phyloP scores from a whole-genome alignment of 2,329 filamentous ascomycete species.

The Xylariaceae sp. region DNA sequence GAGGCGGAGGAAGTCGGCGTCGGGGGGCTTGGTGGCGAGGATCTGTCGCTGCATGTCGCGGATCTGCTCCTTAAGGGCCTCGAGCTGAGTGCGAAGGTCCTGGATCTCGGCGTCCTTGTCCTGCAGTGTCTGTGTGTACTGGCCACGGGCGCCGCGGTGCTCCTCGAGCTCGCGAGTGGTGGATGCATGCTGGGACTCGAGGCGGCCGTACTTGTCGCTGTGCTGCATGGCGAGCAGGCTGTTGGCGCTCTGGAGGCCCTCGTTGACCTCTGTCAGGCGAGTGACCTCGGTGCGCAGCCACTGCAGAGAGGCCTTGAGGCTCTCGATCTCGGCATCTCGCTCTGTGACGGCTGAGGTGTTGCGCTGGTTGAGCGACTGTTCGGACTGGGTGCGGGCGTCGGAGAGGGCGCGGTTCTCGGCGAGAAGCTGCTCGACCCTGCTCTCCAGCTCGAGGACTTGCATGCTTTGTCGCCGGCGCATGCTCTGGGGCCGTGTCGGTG shows the following conservation, averaged over 20 bases:
- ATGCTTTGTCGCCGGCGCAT: slow-evolving; percentile 97
- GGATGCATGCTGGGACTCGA: slow-evolving; percentile 64
- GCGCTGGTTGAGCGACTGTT: slow-evolving; percentile 61
- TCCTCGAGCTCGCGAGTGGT: slow-evolving; percentile 66
- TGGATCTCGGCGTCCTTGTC: slow-evolving; percentile 83
- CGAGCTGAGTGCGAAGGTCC: slow-evolving; percentile 72
- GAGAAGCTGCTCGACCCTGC: slow-evolving; percentile 75
- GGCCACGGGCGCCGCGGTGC: slow-evolving; percentile 59
- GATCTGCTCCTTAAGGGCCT: slow-evolving; percentile 63
- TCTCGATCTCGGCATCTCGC: slow-evolving; percentile 81
- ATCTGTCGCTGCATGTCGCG: slow-evolving; percentile 56
- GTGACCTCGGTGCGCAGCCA: slow-evolving; percentile 79
- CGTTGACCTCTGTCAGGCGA: slow-evolving; percentile 78
- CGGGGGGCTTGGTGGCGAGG: slow-evolving; percentile 54
- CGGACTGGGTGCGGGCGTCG: slow-evolving; percentile 66
- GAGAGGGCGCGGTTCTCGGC: slow-evolving; percentile 79
- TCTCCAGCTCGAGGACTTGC: slow-evolving; percentile 90
- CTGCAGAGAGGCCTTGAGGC: slow-evolving; percentile 72
- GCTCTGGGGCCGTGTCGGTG: slow-evolving; percentile 89
- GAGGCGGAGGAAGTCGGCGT: slow-evolving; percentile 70
- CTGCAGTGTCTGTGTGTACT: slow-evolving; percentile 62
- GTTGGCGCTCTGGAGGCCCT: slow-evolving; percentile 73
- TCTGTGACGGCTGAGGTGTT: slow-evolving; percentile 70
- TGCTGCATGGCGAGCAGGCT: slow-evolving; percentile 71
- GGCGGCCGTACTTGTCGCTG: slow-evolving; percentile 62